These are phyloP conservation scores for Mentha longifolia DNA, from an alignment of 257 asterid species.

Conservation along the genomic window DNA sequence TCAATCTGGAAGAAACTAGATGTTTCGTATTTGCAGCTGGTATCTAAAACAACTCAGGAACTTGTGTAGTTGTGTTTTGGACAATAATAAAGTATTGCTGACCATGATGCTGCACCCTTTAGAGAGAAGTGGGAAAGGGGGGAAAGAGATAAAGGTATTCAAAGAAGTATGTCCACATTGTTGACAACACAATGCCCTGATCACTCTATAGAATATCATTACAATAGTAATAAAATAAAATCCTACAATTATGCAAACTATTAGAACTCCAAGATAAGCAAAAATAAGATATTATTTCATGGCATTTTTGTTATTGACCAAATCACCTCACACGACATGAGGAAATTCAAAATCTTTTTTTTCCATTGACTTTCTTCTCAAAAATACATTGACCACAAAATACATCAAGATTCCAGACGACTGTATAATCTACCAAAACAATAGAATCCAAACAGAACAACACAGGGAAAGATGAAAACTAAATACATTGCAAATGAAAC, in stretches of 20 bases:
- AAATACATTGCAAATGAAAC: background rate
- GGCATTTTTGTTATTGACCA: background rate
- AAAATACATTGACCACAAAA: background rate
- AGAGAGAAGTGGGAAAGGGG: background rate
- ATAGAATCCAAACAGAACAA: constrained; percentile 4
- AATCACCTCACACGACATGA: background rate
- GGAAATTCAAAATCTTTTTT: background rate
- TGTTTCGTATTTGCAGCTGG: no score
- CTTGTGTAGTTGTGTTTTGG: no score
- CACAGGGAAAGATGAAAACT: constrained; percentile 8
- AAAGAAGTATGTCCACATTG: background rate
- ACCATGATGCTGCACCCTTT: background rate
- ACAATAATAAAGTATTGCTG: background rate
- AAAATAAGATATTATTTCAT: background rate
- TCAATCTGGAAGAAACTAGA: background rate
- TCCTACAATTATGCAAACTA: background rate
- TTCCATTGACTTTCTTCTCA: constrained; percentile 7
- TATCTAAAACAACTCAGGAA: no score
- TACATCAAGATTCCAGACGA: background rate
- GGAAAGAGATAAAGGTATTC: background rate
- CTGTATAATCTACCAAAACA: constrained; percentile 1
- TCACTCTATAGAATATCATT: background rate
- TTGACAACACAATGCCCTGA: constrained; percentile 8
- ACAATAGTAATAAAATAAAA: constrained; percentile 7
- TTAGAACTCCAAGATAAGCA: constrained; percentile 7